Base-by-base conservation (phyloP, 2,329 filamentous ascomycete genomes). In the Venturiaceae sp. region DNA sequence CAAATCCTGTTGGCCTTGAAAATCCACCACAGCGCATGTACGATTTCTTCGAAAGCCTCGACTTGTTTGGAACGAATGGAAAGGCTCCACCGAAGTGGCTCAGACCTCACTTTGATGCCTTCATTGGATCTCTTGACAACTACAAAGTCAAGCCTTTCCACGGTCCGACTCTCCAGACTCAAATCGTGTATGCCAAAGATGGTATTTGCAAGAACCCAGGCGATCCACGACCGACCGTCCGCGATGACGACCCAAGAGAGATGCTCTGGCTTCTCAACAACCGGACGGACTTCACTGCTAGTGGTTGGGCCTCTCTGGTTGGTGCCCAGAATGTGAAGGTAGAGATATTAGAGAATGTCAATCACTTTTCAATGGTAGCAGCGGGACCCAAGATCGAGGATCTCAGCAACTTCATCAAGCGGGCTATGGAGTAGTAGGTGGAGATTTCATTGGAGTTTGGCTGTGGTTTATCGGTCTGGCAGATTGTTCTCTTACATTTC, bases 1-100 rank as follows among this genome's bases (percentile, higher is more conserved):
- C 69, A 1, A 58, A 61, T 26, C 69, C 68, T 4, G 63, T 62
- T 19, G 67, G 63, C 2, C 61, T 92, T 7, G 84, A 90, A 71
- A 83, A 83, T 19, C 79, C 88, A 1, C 87, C 87, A 2, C 67
- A 70, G 26, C 73, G 73, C 33, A 69, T 80, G 16, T 78, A 80
- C 65, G 70, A 75, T 58, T 79, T 77, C 70, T 79, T 77, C 63
- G 71, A 77, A 59, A 67, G 69, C 8, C 71, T 77, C 46, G 74
- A 74, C 28, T 68, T 81, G 41, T 76, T 81, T 57, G 76, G 72
- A 71, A 57, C 61, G 19, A 60, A 47, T 30, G 63, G 55, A 9
- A 60, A 41, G 53, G 60, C 56, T 50, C 71, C 74, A 5, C 77
- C 77, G 1, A 70, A 70, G 44, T 80, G 77, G 77, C 69, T 81